phyloP scores from a whole-genome alignment of 805 yeast genomes.

The Lipomyces japonicus region DNA sequence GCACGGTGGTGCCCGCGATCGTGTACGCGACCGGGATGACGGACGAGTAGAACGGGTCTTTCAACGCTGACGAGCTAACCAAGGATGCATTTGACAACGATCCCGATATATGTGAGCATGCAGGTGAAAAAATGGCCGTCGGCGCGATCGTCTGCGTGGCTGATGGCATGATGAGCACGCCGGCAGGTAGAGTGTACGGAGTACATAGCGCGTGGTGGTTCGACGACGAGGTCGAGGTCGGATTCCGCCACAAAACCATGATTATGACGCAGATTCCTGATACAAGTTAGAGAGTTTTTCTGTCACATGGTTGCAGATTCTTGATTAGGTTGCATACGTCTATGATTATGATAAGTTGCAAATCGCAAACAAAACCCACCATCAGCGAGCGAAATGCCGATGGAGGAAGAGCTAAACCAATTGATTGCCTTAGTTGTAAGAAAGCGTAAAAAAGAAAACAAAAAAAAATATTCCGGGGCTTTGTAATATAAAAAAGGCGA shows the following conservation, averaged over 20 bases:
- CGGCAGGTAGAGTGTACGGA: conserved; percentile 25
- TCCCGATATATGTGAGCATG: conserved; percentile 8
- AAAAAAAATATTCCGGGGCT: too few species aligned
- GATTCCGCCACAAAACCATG: conserved; percentile 24
- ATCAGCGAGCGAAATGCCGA: too few species aligned
- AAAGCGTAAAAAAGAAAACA: too few species aligned
- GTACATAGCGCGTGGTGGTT: conserved; percentile 14
- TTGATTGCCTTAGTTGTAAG: too few species aligned
- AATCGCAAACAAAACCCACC: too few species aligned
- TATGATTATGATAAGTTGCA: too few species aligned
- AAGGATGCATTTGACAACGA: conserved; percentile 1
- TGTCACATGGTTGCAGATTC: too few species aligned
- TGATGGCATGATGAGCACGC: conserved; percentile 18
- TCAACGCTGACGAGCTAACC: conserved; percentile 6
- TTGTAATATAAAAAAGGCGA: too few species aligned
- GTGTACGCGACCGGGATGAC: conserved; percentile 37
- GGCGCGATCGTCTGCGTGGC: conserved; percentile 18
- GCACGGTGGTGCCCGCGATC: conserved; percentile 37
- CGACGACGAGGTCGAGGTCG: conserved; percentile 14
- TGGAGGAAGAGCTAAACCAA: too few species aligned
- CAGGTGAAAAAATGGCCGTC: conserved; percentile 21
- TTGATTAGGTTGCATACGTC: too few species aligned
- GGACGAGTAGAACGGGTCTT: conserved; percentile 36
- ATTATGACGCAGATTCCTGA: too few species aligned
- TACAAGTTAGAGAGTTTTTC: too few species aligned